These are phyloP conservation scores for Pluteus cervinus DNA, from an alignment of 768 basidiomycete genomes.

Conservation along the genomic window DNA sequence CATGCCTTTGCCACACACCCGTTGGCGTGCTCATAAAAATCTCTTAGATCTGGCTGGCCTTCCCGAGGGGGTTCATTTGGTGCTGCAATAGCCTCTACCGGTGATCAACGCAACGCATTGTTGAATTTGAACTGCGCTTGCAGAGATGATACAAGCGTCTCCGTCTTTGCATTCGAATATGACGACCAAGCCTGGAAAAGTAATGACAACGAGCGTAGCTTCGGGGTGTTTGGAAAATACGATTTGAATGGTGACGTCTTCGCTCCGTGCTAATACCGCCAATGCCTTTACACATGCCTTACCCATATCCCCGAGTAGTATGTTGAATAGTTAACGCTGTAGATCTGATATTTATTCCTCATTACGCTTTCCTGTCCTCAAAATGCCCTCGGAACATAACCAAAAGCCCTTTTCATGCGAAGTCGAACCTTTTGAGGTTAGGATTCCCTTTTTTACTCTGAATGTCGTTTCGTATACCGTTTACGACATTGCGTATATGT, in stretches of 20 bases:
- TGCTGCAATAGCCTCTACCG: slow-evolving; percentile 1
- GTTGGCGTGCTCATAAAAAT: neutral
- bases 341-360: too few relatives aligned
- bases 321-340: too few relatives aligned
- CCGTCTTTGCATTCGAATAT: slow-evolving; percentile 13
- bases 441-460: too few relatives aligned
- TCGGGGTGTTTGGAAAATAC: slow-evolving; percentile 12
- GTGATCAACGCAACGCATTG: slow-evolving; percentile 8
- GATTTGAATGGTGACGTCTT: slow-evolving; percentile 8
- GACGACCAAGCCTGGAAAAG: slow-evolving; percentile 13
- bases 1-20: neutral
- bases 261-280: neutral
- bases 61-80: slow-evolving; percentile 10
- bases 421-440: too few relatives aligned
- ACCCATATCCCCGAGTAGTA: too few relatives aligned
- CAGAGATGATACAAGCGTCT: slow-evolving; percentile 6
- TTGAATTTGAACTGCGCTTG: slow-evolving; percentile 11
- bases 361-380: too few relatives aligned
- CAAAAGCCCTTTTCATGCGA: too few relatives aligned
- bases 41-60: slow-evolving; percentile 12
- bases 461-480: too few relatives aligned
- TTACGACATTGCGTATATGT: too few relatives aligned
- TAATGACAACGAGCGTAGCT: slow-evolving; percentile 14
- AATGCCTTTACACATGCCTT: too few relatives aligned
- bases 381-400: too few relatives aligned